phyloP scores from a whole-genome alignment of 2,329 filamentous ascomycete species.

The Alternaria brassicae region DNA sequence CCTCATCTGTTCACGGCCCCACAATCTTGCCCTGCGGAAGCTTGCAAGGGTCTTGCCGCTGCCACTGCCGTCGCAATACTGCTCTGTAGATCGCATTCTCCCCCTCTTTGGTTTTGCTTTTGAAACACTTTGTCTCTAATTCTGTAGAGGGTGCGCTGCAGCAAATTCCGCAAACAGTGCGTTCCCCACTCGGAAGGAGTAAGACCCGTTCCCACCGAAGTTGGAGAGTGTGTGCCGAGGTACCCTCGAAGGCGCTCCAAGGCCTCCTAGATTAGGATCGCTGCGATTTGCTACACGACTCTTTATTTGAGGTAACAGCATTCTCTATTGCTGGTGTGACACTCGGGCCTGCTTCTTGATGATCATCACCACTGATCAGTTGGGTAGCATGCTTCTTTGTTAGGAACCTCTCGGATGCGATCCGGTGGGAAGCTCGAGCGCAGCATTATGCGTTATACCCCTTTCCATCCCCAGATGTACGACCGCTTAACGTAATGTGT shows the following conservation, averaged over 20 bases:
- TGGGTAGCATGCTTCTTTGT: background rate
- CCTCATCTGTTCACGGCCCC: background rate
- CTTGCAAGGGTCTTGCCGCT: background rate
- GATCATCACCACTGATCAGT: background rate
- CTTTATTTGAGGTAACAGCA: background rate
- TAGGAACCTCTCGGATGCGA: background rate
- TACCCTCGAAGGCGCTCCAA: background rate
- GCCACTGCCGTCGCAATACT: background rate
- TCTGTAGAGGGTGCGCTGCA: background rate
- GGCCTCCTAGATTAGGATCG: background rate
- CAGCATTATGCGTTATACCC: background rate
- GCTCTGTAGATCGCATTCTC: background rate
- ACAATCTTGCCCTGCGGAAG: background rate
- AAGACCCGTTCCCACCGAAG: background rate
- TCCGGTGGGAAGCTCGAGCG: background rate
- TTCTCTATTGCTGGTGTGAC: background rate
- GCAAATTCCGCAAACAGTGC: background rate
- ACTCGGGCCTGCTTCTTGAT: background rate
- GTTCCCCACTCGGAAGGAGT: background rate
- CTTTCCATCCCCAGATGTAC: background rate
- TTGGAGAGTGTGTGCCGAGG: background rate
- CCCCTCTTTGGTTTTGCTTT: constrained; percentile 1
- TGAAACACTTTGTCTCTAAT: background rate
- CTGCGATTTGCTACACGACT: background rate
- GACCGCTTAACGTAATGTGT: background rate